phyloP scores from a whole-genome alignment of 352 stramenopile genomes.

The Thalassiosira hispida region DNA sequence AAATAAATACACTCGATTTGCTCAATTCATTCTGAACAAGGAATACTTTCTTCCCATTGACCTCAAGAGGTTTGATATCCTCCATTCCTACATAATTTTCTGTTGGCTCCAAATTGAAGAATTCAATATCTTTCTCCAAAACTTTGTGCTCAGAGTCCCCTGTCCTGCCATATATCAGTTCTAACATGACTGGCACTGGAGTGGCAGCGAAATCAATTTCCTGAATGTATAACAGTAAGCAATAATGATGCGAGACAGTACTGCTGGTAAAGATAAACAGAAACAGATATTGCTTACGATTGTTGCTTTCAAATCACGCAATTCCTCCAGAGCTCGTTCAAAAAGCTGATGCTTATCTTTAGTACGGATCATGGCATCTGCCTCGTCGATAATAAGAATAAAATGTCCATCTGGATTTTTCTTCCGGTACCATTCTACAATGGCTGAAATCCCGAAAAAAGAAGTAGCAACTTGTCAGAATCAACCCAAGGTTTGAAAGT shows the following conservation, averaged over 20 bases:
- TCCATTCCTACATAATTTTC: conserved; percentile 45
- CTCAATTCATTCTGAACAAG: conserved; percentile 49
- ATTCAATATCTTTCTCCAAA: conserved; percentile 30
- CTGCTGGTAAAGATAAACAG: background rate
- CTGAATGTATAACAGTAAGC: conserved; percentile 19
- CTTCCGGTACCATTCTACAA: conserved; percentile 26
- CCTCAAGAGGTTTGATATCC: conserved; percentile 33
- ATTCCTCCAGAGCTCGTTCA: conserved; percentile 35
- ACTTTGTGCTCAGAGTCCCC: background rate
- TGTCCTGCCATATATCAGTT: conserved; percentile 13
- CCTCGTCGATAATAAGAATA: conserved; percentile 47
- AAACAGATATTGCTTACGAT: conserved; percentile 24
- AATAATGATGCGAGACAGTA: background rate
- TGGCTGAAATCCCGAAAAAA: conserved; percentile 13
- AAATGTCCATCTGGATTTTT: conserved; percentile 32
- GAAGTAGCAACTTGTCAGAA: background rate
- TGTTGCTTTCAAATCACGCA: conserved; percentile 38
- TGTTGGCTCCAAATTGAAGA: conserved; percentile 35
- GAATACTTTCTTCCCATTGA: conserved; percentile 39
- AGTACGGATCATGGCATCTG: conserved; percentile 52
- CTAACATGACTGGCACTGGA: conserved; percentile 32
- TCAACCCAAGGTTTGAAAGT: background rate
- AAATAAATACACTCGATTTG: background rate
- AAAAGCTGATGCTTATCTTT: conserved; percentile 39
- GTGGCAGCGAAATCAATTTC: conserved; percentile 39